Evolutionary conservation across 2,329 filamentous ascomycete species (phyloP).

Genomic region (Neofusicoccum parvum): DNA sequence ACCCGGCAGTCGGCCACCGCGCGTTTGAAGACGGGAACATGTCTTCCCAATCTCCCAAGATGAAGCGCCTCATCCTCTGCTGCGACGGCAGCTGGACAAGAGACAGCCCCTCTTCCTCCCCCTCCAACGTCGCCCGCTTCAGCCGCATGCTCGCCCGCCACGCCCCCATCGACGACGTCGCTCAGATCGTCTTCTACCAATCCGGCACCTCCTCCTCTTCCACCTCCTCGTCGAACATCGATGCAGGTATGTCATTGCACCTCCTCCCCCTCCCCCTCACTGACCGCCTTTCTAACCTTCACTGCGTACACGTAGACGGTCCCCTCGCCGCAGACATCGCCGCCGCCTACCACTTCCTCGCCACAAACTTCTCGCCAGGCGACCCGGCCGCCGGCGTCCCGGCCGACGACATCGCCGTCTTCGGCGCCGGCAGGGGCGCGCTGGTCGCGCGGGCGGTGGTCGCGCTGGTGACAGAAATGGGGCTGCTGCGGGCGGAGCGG

Average conservation of each 20-base stretch:
- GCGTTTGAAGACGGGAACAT: too few relatives aligned
- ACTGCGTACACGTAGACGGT: too few relatives aligned
- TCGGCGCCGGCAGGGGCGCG: constrained; percentile 49
- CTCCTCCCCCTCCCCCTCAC: too few relatives aligned
- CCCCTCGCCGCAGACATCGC: constrained; percentile 51
- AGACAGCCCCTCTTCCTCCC: constrained; percentile 23
- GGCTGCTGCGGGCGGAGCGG: constrained; percentile 50
- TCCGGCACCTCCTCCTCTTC: constrained; percentile 46
- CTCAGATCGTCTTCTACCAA: constrained; percentile 56
- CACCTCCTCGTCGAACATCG: too few relatives aligned
- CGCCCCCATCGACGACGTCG: constrained; percentile 40
- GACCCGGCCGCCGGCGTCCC: constrained; percentile 26
- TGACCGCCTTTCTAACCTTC: too few relatives aligned
- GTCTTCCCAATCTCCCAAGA: neutral
- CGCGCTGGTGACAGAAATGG: constrained; percentile 49
- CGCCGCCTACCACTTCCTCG: constrained; percentile 54
- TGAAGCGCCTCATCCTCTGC: constrained; percentile 35
- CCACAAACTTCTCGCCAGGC: constrained; percentile 55
- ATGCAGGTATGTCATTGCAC: too few relatives aligned
- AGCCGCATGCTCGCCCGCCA: constrained; percentile 52
- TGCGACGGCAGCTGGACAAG: constrained; percentile 38
- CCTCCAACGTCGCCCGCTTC: constrained; percentile 54
- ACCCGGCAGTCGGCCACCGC: too few relatives aligned
- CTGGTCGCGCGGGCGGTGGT: constrained; percentile 44
- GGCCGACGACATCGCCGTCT: constrained; percentile 50